A percentile compares a stretch with the other conserved stretches of the same genome.
Evolutionary conservation across 1,284 basidiomycete genomes (phyloP).

Genomic region (Lignosus rhinocerotis): DNA sequence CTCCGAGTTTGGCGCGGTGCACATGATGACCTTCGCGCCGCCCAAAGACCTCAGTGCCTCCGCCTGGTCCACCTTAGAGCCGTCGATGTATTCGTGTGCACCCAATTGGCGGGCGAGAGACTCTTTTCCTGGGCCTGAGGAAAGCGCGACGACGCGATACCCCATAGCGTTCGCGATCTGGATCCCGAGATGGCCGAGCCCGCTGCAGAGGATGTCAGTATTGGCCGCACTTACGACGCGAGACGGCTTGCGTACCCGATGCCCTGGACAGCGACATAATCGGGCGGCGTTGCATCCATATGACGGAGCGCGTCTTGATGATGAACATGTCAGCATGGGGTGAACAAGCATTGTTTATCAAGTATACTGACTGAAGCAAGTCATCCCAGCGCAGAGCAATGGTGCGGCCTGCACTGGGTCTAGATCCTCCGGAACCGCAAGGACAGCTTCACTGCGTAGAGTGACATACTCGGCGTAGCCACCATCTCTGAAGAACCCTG

Average conservation of each 20-base stretch:
- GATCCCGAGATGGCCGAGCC: slow-evolving; percentile 36
- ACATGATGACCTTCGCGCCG: slow-evolving; percentile 33
- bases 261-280: slow-evolving; percentile 33
- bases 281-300: slow-evolving; percentile 28
- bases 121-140: slow-evolving; percentile 30
- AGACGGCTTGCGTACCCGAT: slow-evolving; percentile 30
- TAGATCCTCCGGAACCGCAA: slow-evolving; percentile 69
- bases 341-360: not conserved
- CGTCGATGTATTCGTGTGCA: slow-evolving; percentile 32
- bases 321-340: not conserved
- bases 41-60: slow-evolving; percentile 29
- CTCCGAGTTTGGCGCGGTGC: slow-evolving; percentile 28
- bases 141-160: slow-evolving; percentile 31
- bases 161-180: slow-evolving; percentile 34
- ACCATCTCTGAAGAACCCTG: slow-evolving; percentile 22
- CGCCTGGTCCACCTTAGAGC: slow-evolving; percentile 26
- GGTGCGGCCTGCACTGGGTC: slow-evolving; percentile 79
- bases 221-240: not conserved
- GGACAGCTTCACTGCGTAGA: slow-evolving; percentile 44
- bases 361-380: slow-evolving; percentile 24
- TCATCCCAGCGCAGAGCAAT: slow-evolving; percentile 71
- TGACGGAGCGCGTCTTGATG: slow-evolving; percentile 26
- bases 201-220: slow-evolving; percentile 17
- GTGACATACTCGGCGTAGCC: slow-evolving; percentile 25
- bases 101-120: slow-evolving; percentile 31